Base-by-base conservation (phyloP, 768 basidiomycete genomes). In the Pleurotus ostreatus region DNA sequence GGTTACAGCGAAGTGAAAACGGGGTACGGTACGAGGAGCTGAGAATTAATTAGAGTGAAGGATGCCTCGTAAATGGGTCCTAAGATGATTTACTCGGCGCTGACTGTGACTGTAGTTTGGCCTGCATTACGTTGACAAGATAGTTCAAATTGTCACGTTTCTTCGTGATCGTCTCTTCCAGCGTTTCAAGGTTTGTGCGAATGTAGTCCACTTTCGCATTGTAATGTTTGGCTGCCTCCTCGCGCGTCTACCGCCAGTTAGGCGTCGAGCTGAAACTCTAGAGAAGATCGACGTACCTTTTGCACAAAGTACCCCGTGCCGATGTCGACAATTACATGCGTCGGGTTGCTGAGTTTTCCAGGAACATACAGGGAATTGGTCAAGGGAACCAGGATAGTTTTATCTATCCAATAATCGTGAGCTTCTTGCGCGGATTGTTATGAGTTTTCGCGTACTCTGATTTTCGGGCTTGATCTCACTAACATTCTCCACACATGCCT, bases 281-380 rank as follows among this genome's bases (percentile, higher is more conserved):
- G 18, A 53, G 25, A 8, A 52, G 16, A 41, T 43, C 9, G 16
- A 55, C 75, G 44, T 46, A 92, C 97, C 81, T 98, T 99, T 72
- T 92, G 86, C 15, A 98, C 90, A 62, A 88, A 98, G 71, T 98
- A 99, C 0, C 97, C 96, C 0, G 96, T 98, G 1, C 97, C 97
- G 23, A 98, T 80, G 68, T 99, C 97, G 39, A 98, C 84, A 59
- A 98, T 86, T 46, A 99, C 95, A 62, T 92, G 82, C 45, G 94
- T 88, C 0, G 82, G 70, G 65, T 97, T 89, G 41, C 76, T 78
- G 46, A 98, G 78, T 71, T 86, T 93, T 16, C 95, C 97, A 2
- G 96, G 94, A 22, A 98, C 89, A 66, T 98, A 98, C 2, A 99
- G 80, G 0, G 95, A 98, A 69, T 90, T 92, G 13, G 94, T 98